Percentiles rank a stretch among this genome's conserved stretches.
Conservation (phyloP, 2,329 filamentous ascomycete genomes). For the Sporothrix luriei region DNA sequence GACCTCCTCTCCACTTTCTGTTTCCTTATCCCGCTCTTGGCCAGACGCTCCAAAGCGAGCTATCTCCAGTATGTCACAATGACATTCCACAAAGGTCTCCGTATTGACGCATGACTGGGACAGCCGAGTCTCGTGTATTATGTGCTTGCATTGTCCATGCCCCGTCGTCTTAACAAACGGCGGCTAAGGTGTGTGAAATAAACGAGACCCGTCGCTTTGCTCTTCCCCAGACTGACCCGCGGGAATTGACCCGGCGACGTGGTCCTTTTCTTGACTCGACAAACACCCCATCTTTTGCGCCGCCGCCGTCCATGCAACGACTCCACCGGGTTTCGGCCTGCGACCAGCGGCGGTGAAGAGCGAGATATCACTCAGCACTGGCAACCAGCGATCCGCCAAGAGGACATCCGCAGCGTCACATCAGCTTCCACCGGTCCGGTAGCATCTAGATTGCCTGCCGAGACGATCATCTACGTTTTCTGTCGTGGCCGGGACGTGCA, state of each 20-base stretch:
- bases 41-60: too few relatives aligned
- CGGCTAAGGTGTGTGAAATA: conserved; percentile 21
- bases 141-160: conserved; percentile 6
- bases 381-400: neutral
- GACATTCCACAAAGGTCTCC: too few relatives aligned
- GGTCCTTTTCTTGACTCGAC: neutral
- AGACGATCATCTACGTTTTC: neutral
- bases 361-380: neutral
- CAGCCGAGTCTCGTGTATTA: neutral
- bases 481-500: neutral
- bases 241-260: conserved; percentile 11
- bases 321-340: neutral
- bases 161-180: neutral
- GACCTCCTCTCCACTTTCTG: neutral
- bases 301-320: neutral
- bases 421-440: neutral
- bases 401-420: neutral
- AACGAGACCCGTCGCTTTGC: neutral
- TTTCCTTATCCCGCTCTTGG: neutral
- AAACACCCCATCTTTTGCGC: conserved; percentile 2
- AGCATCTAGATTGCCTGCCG: conserved; percentile 2
- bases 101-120: neutral
- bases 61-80: neutral
- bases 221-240: neutral
- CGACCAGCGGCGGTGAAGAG: neutral